These are phyloP conservation scores for Rhodotorula sp. DNA, from an alignment of 1,284 basidiomycete species.

Conservation along the genomic window DNA sequence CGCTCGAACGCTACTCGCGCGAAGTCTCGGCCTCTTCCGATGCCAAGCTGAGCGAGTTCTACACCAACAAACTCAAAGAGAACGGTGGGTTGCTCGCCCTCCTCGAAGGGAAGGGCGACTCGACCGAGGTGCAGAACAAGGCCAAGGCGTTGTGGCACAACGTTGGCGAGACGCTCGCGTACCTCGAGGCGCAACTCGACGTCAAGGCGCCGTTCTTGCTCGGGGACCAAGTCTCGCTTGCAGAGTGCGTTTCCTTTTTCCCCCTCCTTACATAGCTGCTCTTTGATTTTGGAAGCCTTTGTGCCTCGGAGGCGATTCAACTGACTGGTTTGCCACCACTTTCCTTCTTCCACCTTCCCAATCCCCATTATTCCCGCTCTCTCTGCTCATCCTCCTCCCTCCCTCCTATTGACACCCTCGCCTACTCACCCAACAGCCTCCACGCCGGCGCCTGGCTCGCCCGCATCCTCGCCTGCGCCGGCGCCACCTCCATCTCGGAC, in stretches of 20 bases:
- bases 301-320: too few species aligned
- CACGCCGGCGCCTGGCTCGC: slow-evolving; percentile 44
- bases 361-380: background rate
- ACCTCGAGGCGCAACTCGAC: slow-evolving; percentile 29
- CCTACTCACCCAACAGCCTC: too few species aligned
- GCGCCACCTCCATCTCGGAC: slow-evolving; percentile 31
- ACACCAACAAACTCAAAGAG: slow-evolving; percentile 39
- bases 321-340: background rate
- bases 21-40: slow-evolving; percentile 14
- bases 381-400: background rate
- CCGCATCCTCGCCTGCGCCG: slow-evolving; percentile 38
- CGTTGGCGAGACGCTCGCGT: slow-evolving; percentile 19
- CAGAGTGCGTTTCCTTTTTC: slow-evolving; percentile 31
- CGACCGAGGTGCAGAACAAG: slow-evolving; percentile 2
- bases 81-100: slow-evolving; percentile 29
- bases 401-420: too few species aligned
- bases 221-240: slow-evolving; percentile 38
- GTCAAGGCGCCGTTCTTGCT: slow-evolving; percentile 20
- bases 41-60: slow-evolving; percentile 32
- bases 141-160: slow-evolving; percentile 16
- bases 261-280: too few species aligned
- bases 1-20: slow-evolving; percentile 38
- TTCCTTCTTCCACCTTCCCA: background rate
- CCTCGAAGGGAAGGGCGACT: slow-evolving; percentile 32
- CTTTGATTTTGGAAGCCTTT: background rate